Percentiles rank a stretch among this genome's conserved stretches.
Conservation (phyloP, 176 grass and related monocot genomes). For the Raddia distichophylla region DNA sequence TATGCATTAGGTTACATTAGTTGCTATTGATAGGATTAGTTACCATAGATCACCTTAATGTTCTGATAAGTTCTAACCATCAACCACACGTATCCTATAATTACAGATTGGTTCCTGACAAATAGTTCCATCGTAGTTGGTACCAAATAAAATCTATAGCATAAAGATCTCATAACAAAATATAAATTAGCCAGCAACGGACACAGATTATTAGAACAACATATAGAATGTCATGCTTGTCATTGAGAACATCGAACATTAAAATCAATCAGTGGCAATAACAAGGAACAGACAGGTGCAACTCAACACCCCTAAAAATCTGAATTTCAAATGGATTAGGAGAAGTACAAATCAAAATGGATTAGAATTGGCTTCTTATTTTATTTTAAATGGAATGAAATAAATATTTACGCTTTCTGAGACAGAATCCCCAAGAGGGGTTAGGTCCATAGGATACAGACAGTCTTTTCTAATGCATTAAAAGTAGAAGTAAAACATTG, state of each 20-base stretch:
- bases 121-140: not conserved
- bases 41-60: not conserved
- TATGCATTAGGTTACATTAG: too few relatives aligned
- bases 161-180: not conserved
- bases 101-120: not conserved
- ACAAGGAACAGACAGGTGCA: not conserved
- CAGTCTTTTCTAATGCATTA: too few relatives aligned
- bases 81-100: not conserved
- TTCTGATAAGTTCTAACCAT: not conserved
- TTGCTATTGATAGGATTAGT: too few relatives aligned
- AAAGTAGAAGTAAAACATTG: not conserved
- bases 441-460: too few relatives aligned
- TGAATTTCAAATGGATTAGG: slow-evolving; percentile 13
- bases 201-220: not conserved
- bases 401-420: too few relatives aligned
- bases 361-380: too few relatives aligned
- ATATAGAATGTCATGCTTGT: slow-evolving; percentile 1
- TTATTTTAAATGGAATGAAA: too few relatives aligned
- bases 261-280: slow-evolving; percentile 11
- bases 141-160: not conserved
- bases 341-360: not conserved
- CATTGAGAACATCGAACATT: not conserved
- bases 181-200: not conserved
- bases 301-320: slow-evolving; percentile 10
- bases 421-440: too few relatives aligned